Conservation (phyloP, 2,329 filamentous ascomycete genomes). For the Aspergillus sp. region DNA sequence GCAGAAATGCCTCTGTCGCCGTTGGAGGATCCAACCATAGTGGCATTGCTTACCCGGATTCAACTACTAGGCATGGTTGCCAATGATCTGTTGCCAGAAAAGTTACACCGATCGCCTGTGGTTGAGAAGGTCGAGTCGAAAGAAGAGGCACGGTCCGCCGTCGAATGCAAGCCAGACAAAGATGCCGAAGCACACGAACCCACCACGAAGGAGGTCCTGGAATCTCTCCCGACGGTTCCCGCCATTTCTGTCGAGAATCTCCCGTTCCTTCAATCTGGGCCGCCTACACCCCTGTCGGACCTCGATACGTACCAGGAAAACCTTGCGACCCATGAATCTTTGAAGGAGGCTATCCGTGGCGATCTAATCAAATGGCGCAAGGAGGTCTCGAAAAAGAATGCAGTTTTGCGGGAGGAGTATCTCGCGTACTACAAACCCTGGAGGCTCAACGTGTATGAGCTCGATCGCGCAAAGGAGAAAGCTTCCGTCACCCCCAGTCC, state of each 20-base stretch:
- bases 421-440: conserved; percentile 43
- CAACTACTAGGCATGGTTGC: conserved; percentile 44
- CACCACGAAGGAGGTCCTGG: conserved; percentile 11
- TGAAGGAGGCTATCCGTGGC: conserved; percentile 38
- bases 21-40: conserved; percentile 41
- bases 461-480: conserved; percentile 42
- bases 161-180: conserved; percentile 14
- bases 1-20: conserved; percentile 42
- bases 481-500: conserved; percentile 36
- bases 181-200: conserved; percentile 13
- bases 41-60: conserved; percentile 41
- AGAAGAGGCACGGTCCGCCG: conserved; percentile 2
- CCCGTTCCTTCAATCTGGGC: conserved; percentile 44
- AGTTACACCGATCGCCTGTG: conserved; percentile 6
- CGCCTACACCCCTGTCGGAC: conserved; percentile 44
- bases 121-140: conserved; percentile 2
- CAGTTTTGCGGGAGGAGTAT: conserved; percentile 40
- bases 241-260: conserved; percentile 41
- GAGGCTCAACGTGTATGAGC: conserved; percentile 41
- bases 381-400: conserved; percentile 38
- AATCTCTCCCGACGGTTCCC: conserved; percentile 17
- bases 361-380: conserved; percentile 40
- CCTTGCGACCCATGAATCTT: conserved; percentile 31
- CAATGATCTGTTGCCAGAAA: conserved; percentile 29
- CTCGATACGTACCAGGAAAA: conserved; percentile 46